Base-by-base conservation (phyloP, 768 basidiomycete species). In the Phanerochaete carnosa region DNA sequence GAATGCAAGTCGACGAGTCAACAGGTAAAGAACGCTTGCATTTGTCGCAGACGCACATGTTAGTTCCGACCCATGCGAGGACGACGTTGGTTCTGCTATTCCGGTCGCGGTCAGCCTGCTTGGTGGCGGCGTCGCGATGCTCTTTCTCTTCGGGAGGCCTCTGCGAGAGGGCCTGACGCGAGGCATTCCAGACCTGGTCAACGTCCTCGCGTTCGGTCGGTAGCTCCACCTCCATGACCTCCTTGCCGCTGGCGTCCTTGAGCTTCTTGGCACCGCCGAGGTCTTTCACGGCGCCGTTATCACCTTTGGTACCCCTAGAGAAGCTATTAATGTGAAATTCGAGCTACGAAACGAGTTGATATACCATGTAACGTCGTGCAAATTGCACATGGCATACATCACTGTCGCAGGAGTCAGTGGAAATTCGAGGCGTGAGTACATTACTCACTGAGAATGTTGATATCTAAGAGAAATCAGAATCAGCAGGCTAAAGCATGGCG, bases 351-450 rank as follows among this genome's bases (percentile, higher is more conserved):
- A 65, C 22, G 15, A 25, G 30, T 2, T 25, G 12, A n/a, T 71
- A n/a, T 64, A 76, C 77, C 89, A 91, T 32, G 88, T 89, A 47
- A 95, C 91, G 70, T 94, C 92, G 73, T 94, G 92, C 65, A 92
- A 70, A 71, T 92, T 92, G 77, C 94, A 97, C 84, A 95, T 94
- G 30, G 93, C 92, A 70, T 95, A 95, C 82, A 93, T 95, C 85
- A 95, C 84, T 80, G 61, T 57, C 47, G 59, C 65, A 25, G 13
- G 49, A 22, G 19, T 62, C 57, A 53, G 61, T 30, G 5, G 2
- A 45, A 46, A 29, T 59, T 55, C 25, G 55, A 29, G 22, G 43
- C 2, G 28, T 37, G 3, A 7, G 39, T 55, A 60, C 54, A 29
- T 47, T 33, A 73, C 83, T 67, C 69, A 84, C 82, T 93, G 69